phyloP scores from a whole-genome alignment of 192 early-diverging fungal species.

The Coemansia furcata region DNA sequence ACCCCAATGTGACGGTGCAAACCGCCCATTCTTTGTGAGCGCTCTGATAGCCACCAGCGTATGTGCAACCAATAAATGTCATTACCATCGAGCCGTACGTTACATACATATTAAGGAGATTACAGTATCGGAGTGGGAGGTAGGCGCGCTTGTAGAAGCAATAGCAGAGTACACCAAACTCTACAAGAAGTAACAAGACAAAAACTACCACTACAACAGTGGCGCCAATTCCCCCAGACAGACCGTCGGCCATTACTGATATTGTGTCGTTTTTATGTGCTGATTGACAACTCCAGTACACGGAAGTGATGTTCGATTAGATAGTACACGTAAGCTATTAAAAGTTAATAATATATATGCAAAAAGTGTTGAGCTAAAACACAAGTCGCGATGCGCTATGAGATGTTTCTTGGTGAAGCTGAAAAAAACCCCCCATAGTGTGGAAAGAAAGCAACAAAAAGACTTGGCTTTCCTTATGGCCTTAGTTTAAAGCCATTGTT shows the following conservation, averaged over 20 bases:
- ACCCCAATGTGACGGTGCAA: slow-evolving; percentile 35
- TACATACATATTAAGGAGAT: slow-evolving; percentile 42
- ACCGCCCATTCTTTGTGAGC: slow-evolving; percentile 23
- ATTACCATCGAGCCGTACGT: slow-evolving; percentile 33
- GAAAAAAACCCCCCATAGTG: background rate
- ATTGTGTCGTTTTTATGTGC: background rate
- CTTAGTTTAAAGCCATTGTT: no score
- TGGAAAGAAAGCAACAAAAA: background rate
- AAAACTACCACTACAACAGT: background rate
- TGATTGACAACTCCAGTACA: background rate
- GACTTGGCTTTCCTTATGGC: background rate
- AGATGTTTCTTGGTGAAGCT: background rate
- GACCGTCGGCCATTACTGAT: background rate
- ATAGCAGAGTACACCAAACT: slow-evolving; percentile 30
- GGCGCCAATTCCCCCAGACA: slow-evolving; percentile 5
- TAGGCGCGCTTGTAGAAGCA: slow-evolving; percentile 35
- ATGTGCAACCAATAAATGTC: slow-evolving; percentile 37
- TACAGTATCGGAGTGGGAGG: slow-evolving; percentile 30
- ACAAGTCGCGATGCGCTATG: background rate
- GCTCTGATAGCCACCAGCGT: slow-evolving; percentile 13
- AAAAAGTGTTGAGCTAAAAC: slow-evolving; percentile 1
- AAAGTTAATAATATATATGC: background rate
- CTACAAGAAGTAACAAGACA: background rate
- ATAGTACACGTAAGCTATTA: background rate
- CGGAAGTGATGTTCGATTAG: background rate